Evolutionary conservation across 305 asterid species (phyloP), one percentile per base, ranked within the genome.

Genomic region (Rubia balearica): DNA sequence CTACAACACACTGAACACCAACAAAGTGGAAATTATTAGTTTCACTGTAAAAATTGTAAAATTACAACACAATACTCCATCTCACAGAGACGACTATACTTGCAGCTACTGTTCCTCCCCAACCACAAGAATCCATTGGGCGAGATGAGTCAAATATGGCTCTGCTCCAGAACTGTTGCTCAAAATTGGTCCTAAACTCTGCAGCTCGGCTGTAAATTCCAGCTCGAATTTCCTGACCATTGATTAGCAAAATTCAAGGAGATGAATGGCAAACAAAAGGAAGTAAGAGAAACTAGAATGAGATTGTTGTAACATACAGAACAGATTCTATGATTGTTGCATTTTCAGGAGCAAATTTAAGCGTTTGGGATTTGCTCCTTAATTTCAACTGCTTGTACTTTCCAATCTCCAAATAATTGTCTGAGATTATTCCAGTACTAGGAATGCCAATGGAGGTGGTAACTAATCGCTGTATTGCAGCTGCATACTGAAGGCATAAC

Each of bases 141-240:
- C 99, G 45, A 94, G 96, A 79, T 94, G 99, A 78, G 99, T 91
- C 76, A 94, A 72, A 83, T 91, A 88, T 6, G 99, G 98, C 78
- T 94, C 96, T 69, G 96, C 97, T 27, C 84, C 82, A 30, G 98
- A 89, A 72, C 98, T 83, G 81, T 88, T 87, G 90, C 97, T 94
- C 82, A 94, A 61, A 69, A 94, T 87, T 7, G 99, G 99, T 61
- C 97, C 98, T 73, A 89, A 80, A 75, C 92, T 94, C 79, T 77
- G 83, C 74, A 91, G 95, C 85, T 91, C 98, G 56, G 75, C 74
- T 0, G 88, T 68, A 74, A 94, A 91, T 70, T 88, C 96, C 77
- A 82, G 84, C 83, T 94, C 98, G 71, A 94, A 91, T 75, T 91
- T 89, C 86, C 98, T 94, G 88, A 81, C 86, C 13, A 64, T 46